Evolutionary conservation across 257 asterid genomes (phyloP), one percentile per base, ranked within the genome.

Genomic region (Paraleonurus japonicus): DNA sequence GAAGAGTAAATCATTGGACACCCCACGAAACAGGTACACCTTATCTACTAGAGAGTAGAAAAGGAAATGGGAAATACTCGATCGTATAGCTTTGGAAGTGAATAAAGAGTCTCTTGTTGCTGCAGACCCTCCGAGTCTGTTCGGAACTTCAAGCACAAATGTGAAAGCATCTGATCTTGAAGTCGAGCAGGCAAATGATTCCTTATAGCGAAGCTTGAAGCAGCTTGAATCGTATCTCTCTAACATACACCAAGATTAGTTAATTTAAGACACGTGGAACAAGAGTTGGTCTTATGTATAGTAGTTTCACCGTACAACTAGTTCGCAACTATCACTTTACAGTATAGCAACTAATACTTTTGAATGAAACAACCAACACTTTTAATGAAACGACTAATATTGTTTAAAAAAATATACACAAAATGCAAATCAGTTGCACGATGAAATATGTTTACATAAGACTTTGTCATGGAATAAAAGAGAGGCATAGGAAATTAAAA

Each of bases 161-260:
- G 88, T 39, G 88, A 82, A 73, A 81, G 82, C 88, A 87, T 87
- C 78, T 87, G 92, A 20, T 87, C 92, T 76, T 83, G 84, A 70
- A 87, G 87, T 1, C 89, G 75, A 63, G 58, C 80, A 19, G 90
- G 90, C 81, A 87, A 71, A 4, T 71, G 86, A 71, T 85, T 87
- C 80, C 92, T 81, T 64, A 70, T 83, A 7, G 88, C 86, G 72
- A 87, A 87, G 76, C 83, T 85, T 16, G 92, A 77, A 30, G 90
- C 92, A 33, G 90, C 90, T 85, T 83, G 88, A 68, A 87, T 85
- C 7, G 92, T 82, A 39, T 85, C 92, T 79, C 92, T 86, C 92
- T 84, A 57, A 23, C 17, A 23, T 24, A 7, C 26, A 51, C 27
- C 59, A n/a, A 47, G 54, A 47, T n/a, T 43, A 43, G 50, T 41